Evolutionary conservation across 2,329 filamentous ascomycete genomes (phyloP), one percentile per base, ranked within the genome.

Genomic region (Fusarium caatingaense): DNA sequence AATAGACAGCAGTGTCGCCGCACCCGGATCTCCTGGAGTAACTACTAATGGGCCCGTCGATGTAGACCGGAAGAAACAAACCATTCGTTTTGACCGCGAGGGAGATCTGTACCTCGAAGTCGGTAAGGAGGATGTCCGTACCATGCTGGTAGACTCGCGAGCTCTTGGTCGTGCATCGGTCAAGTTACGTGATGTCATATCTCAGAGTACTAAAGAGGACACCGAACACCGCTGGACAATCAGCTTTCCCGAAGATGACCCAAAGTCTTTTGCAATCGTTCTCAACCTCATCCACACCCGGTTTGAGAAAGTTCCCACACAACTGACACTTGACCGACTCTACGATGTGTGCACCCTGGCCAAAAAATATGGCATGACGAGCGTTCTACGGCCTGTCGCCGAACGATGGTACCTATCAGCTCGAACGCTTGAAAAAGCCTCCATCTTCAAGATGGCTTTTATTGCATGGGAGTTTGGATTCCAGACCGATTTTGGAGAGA

Each of bases 381-480:
- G 58, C 20, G 55, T 60, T 4, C 28, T 73, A 9, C 57, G 60
- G 7, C 45, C 72, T 13, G 51, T 71, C 23, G 68, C 69, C 16
- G 57, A 71, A 20, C 49, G 30, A 13, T 71, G 64, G 64, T 60
- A 62, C 40, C 5, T 23, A 3, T 40, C 23, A 3, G 49, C 49
- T n/a, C 25, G 49, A 28, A 51, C 49, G 27, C 34, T 51, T 15
- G 49, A 51, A 9, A 51, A 16, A 27, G 21, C 18, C 18, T 51
- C 49, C 4, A 51, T 59, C 15, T 54, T 51, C 23, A 54, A 60
- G 25, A 42, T 49, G 21, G n/a, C 47, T 10, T 69, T 64, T 21
- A 23, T 72, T 9, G 61, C 69, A 25, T 72, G 69, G 69, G 68
- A 66, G 28, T 15, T 69, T 20, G 69, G 69, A 2, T 63, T 58